Evolutionary conservation across 2,329 filamentous ascomycete species (phyloP), one percentile per base, ranked within the genome.

Genomic region (Metarhizium album): DNA sequence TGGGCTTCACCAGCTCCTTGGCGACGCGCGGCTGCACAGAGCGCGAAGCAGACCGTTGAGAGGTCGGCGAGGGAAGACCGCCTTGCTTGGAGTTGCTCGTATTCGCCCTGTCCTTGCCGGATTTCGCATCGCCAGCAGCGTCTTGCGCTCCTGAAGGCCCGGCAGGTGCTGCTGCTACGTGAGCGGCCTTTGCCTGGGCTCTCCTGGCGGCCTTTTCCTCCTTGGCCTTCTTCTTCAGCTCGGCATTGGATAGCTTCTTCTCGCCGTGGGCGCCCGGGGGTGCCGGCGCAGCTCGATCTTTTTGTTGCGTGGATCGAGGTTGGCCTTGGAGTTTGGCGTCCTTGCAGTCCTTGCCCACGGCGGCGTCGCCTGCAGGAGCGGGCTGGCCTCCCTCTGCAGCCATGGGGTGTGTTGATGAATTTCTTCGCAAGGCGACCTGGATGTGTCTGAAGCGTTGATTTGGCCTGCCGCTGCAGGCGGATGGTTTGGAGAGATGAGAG

Each of bases 201-300:
- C 91, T 79, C 54, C 88, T 78, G 45, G 90, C 90, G 48, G 87
- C 86, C 72, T 96, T 97, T 66, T 96, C 91, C 31, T 88, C 90
- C 67, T 95, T 91, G 54, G 86, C 85, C 65, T 82, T 83, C 61
- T 90, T 91, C 71, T 97, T 97, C 62, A 95, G 65, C 67, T 95
- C 86, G 20, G 88, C 89, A 35, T 78, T 78, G 2, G 86, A 82
- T 31, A 87, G 72, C 65, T 87, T 86, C 59, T 73, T 73, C 52
- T 71, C 52, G 50, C 61, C 64, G n/a, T 53, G 46, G 40, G 55
- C 57, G 47, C 35, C 51, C 42, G 6, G 31, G 29, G 45, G 46
- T 9, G 48, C n/a, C n/a, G n/a, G n/a, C n/a, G n/a, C 47, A 18
- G 53, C 18, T 45, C 53, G 53, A 37, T 58, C 57, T 51, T 65